A percentile compares a stretch with the other conserved stretches of the same genome.
phyloP scores from a whole-genome alignment of 2,329 filamentous ascomycete species.

The Knoxdaviesia proteae region DNA sequence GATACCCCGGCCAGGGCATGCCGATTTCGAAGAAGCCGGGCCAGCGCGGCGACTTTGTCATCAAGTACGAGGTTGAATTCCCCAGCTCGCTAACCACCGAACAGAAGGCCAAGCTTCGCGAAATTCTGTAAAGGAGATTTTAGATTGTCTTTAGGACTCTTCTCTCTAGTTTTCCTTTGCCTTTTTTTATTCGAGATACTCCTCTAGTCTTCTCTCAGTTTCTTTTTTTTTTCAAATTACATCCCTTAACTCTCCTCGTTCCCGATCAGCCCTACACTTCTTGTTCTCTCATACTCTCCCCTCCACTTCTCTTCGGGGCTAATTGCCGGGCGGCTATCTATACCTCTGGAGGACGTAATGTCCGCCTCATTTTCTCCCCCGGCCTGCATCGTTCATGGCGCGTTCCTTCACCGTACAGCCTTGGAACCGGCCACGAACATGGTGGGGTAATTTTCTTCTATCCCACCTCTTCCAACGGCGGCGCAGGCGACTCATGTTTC shows the following conservation, averaged over 20 bases:
- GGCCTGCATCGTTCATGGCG: too few relatives aligned
- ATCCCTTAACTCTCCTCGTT: background rate
- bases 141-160: constrained; percentile 1
- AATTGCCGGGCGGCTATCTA: too few relatives aligned
- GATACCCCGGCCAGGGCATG: constrained; percentile 79
- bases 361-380: too few relatives aligned
- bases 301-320: too few relatives aligned
- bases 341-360: too few relatives aligned
- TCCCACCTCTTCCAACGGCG: too few relatives aligned
- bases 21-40: constrained; percentile 76
- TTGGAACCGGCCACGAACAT: too few relatives aligned
- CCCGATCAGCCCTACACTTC: too few relatives aligned
- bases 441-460: too few relatives aligned
- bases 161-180: background rate
- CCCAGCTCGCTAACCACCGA: constrained; percentile 52
- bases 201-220: background rate
- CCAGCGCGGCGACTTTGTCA: constrained; percentile 68
- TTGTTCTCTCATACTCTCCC: too few relatives aligned
- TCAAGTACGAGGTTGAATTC: constrained; percentile 86
- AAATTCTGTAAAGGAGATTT: constrained; percentile 39
- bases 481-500: too few relatives aligned
- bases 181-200: background rate
- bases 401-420: too few relatives aligned
- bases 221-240: background rate
- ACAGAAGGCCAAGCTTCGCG: constrained; percentile 65